Conservation (phyloP, 108 stramenopile genomes). For the Heterococcus sp. region DNA sequence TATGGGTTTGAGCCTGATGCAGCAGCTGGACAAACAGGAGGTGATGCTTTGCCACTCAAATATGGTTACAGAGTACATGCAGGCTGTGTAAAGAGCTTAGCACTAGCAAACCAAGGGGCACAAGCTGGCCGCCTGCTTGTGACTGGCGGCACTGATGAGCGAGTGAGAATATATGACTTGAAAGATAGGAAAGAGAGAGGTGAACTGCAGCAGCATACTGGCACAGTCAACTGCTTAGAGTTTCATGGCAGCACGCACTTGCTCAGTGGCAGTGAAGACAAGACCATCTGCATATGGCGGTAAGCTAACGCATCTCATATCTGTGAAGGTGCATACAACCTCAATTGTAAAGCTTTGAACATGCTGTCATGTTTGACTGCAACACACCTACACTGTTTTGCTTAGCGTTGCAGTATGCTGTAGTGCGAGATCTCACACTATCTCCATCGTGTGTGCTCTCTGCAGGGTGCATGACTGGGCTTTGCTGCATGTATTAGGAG, state of each 20-base stretch:
- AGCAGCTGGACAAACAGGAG: no score
- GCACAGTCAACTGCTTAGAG: constrained; percentile 48
- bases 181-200: constrained; percentile 25
- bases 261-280: constrained; percentile 51
- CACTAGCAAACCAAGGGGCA: constrained; percentile 8
- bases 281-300: constrained; percentile 53
- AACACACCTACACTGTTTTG: no score
- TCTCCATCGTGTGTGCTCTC: no score
- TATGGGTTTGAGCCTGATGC: no score
- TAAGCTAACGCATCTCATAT: no score
- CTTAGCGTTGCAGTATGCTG: background rate
- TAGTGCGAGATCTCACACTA: background rate
- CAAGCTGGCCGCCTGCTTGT: constrained; percentile 34
- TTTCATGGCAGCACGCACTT: constrained; percentile 51
- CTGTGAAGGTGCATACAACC: no score
- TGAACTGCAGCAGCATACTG: constrained; percentile 49
- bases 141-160: constrained; percentile 45
- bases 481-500: constrained; percentile 48
- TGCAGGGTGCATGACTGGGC: constrained; percentile 48
- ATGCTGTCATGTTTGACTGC: no score
- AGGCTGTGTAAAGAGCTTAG: constrained; percentile 39
- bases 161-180: constrained; percentile 38
- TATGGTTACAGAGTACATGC: constrained; percentile 39
- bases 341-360: no score
- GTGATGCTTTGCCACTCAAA: constrained; percentile 1